Conservation (phyloP, 768 basidiomycete genomes). For the Pisolithus tinctorius region DNA sequence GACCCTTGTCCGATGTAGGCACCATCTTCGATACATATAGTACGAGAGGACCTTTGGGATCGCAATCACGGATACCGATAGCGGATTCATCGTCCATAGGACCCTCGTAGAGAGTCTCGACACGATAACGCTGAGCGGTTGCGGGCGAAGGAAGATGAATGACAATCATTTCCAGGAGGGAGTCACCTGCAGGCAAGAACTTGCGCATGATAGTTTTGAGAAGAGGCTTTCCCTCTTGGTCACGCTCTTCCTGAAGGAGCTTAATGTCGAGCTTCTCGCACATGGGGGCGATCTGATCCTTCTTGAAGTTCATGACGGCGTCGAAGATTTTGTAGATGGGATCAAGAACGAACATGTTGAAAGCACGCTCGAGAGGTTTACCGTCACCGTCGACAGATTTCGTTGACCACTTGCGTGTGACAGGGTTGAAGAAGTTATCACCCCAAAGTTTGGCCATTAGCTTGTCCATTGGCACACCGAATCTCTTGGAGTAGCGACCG, state of each 20-base stretch:
- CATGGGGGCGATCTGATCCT: constrained; percentile 75
- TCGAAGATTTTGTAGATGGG: constrained; percentile 99
- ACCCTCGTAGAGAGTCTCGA: constrained; percentile 98
- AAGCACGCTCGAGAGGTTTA: constrained; percentile 93
- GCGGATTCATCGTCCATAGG: constrained; percentile 99
- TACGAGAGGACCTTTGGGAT: constrained; percentile 93
- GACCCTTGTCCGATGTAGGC: constrained; percentile 98
- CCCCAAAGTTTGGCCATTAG: constrained; percentile 99
- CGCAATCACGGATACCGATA: constrained; percentile 96
- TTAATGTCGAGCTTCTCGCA: constrained; percentile 96
- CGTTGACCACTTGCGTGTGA: constrained; percentile 93
- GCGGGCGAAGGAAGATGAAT: constrained; percentile 97
- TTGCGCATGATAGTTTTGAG: constrained; percentile 99
- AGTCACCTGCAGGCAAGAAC: constrained; percentile 98
- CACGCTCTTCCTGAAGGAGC: constrained; percentile 86
- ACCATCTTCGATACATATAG: constrained; percentile 99
- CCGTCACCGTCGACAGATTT: constrained; percentile 69
- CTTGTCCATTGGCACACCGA: constrained; percentile 98
- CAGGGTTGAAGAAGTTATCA: constrained; percentile 98
- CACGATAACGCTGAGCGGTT: constrained; percentile 97
- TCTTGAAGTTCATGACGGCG: constrained; percentile 99
- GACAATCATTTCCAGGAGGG: constrained; percentile 99
- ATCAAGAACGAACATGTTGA: constrained; percentile 97
- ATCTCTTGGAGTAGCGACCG: constrained; percentile 90
- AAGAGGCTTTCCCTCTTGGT: constrained; percentile 84